These are phyloP conservation scores for Candida nonsorbophila DNA, from an alignment of 805 yeast species.

Conservation along the genomic window DNA sequence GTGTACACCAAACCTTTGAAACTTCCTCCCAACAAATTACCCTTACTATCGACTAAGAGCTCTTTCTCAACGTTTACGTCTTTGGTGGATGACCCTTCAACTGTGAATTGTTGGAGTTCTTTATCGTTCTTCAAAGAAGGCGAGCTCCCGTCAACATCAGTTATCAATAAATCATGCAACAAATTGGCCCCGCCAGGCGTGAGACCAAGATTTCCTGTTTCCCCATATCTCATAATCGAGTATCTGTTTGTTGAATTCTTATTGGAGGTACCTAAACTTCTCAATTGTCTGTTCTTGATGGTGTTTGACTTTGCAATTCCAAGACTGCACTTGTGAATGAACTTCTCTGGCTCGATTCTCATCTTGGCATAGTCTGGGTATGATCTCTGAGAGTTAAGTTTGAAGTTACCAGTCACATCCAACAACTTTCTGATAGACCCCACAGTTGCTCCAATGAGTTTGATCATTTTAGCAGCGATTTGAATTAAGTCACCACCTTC, in stretches of 20 bases:
- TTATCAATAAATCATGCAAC: slow-evolving; percentile 26
- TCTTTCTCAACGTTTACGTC: slow-evolving; percentile 33
- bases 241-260: slow-evolving; percentile 34
- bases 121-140: slow-evolving; percentile 29
- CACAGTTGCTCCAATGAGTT: slow-evolving; percentile 45
- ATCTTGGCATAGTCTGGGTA: slow-evolving; percentile 62
- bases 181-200: slow-evolving; percentile 46
- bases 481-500: slow-evolving; percentile 66
- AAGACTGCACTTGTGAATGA: slow-evolving; percentile 55
- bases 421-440: slow-evolving; percentile 47
- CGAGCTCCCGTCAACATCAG: slow-evolving; percentile 19
- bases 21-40: slow-evolving; percentile 61
- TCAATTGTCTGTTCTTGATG: slow-evolving; percentile 16
- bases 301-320: slow-evolving; percentile 47
- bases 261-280: slow-evolving; percentile 12
- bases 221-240: slow-evolving; percentile 48
- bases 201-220: slow-evolving; percentile 42
- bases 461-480: slow-evolving; percentile 56
- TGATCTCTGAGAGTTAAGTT: slow-evolving; percentile 49
- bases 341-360: slow-evolving; percentile 54
- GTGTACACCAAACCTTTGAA: slow-evolving; percentile 62
- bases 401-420: slow-evolving; percentile 61
- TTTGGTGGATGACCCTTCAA: slow-evolving; percentile 5
- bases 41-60: slow-evolving; percentile 45
- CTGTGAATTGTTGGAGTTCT: slow-evolving; percentile 32